phyloP scores from a whole-genome alignment of 1,284 basidiomycete genomes.

The Anthracocystis panici-leucophaei region DNA sequence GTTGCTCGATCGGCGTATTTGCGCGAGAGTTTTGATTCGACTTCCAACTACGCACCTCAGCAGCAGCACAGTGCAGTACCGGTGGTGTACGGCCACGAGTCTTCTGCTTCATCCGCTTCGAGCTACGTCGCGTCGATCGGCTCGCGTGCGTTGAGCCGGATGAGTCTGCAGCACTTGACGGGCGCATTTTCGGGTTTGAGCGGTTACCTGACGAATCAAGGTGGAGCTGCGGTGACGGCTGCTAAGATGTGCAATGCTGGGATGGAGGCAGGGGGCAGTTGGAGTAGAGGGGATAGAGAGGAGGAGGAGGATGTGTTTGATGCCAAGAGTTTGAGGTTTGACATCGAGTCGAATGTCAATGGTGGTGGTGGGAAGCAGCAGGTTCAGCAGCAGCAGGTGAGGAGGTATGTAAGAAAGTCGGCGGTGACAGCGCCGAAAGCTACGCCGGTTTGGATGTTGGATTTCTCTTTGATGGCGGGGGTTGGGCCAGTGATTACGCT shows the following conservation, averaged over 20 bases:
- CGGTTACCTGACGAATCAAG: conserved; percentile 52
- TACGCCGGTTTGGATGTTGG: conserved; percentile 39
- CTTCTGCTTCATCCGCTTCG: conserved; percentile 23
- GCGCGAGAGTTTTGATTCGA: conserved; percentile 50
- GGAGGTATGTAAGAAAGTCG: conserved; percentile 29
- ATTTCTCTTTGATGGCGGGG: conserved; percentile 22
- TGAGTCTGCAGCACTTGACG: conserved; percentile 53
- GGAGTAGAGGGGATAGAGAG: not conserved
- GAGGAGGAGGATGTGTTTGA: conserved; percentile 3
- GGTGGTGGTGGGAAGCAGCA: conserved; percentile 1
- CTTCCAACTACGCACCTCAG: not conserved
- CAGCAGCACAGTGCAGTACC: not conserved
- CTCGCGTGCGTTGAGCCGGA: conserved; percentile 45
- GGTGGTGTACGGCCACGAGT: conserved; percentile 22
- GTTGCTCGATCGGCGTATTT: conserved; percentile 54
- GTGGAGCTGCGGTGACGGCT: conserved; percentile 37
- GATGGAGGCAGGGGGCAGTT: conserved; percentile 6
- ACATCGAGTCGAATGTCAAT: conserved; percentile 10
- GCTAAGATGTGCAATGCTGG: conserved; percentile 49
- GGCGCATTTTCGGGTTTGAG: conserved; percentile 57
- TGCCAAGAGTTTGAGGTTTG: conserved; percentile 3
- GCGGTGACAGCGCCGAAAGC: conserved; percentile 22
- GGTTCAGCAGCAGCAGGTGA: conserved; percentile 4
- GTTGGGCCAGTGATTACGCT: conserved; percentile 20
- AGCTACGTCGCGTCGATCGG: conserved; percentile 34